Percentiles rank a stretch among this genome's conserved stretches.
These are phyloP conservation scores for Saturnispora hagleri DNA, from an alignment of 805 yeast genomes.

Conservation along the genomic window DNA sequence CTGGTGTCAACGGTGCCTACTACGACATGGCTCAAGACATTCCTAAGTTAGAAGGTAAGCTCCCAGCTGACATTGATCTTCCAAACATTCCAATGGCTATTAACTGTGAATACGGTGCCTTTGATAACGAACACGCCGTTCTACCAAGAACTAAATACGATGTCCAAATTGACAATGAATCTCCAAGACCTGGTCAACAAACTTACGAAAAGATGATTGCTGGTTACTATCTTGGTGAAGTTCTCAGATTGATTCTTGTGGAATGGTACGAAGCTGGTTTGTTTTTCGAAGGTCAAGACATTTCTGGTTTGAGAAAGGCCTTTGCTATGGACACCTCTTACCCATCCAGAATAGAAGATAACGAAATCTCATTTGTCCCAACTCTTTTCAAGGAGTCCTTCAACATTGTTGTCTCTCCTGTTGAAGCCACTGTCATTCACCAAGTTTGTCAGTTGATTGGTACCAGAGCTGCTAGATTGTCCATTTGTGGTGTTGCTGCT, in stretches of 20 bases:
- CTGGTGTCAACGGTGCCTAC: constrained; percentile 97
- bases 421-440: constrained; percentile 78
- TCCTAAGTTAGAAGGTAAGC: constrained; percentile 70
- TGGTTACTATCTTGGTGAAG: constrained; percentile 92
- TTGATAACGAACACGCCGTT: constrained; percentile 77
- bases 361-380: constrained; percentile 69
- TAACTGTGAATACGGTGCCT: constrained; percentile 97
- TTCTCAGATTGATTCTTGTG: constrained; percentile 67
- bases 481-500: constrained; percentile 94
- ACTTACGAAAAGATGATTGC: constrained; percentile 95
- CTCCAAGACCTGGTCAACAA: constrained; percentile 96
- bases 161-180: constrained; percentile 64
- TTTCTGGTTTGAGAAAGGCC: constrained; percentile 48
- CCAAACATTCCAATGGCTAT: constrained; percentile 78
- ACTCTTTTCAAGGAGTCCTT: constrained; percentile 53
- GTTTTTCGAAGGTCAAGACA: constrained; percentile 64
- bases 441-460: constrained; percentile 81
- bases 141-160: constrained; percentile 91
- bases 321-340: constrained; percentile 83
- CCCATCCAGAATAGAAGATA: constrained; percentile 82
- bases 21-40: constrained; percentile 65
- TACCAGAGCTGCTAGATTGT: constrained; percentile 83
- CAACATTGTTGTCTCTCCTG: constrained; percentile 54
- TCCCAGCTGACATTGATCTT: constrained; percentile 49
- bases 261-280: constrained; percentile 60